Percentiles rank a stretch among this genome's conserved stretches.
These are phyloP conservation scores for Benincasa hispida DNA, from an alignment of 306 rosid genomes.

Conservation along the genomic window DNA sequence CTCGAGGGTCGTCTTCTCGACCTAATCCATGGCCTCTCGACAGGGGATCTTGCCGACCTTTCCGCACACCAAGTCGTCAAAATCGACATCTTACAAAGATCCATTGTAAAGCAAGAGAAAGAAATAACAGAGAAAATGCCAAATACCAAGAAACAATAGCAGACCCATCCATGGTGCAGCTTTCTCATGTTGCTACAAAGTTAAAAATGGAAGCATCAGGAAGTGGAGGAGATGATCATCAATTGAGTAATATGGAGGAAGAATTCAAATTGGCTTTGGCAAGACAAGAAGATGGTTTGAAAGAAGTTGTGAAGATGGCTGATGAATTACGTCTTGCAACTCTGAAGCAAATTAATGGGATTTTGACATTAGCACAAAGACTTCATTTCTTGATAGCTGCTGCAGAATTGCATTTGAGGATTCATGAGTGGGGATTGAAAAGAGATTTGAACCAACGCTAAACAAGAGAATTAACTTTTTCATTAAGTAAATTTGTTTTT, in stretches of 20 bases:
- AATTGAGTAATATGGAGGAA: background rate
- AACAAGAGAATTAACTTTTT: background rate
- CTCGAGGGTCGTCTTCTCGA: constrained; percentile 22
- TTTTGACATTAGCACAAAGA: constrained; percentile 29
- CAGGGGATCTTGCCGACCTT: constrained; percentile 35
- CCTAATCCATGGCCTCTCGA: constrained; percentile 16
- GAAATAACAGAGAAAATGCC: constrained; percentile 38
- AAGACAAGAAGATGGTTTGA: constrained; percentile 26
- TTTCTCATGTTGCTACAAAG: constrained; percentile 22
- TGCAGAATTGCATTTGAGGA: constrained; percentile 43
- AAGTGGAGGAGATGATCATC: background rate
- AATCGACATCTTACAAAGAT: constrained; percentile 34
- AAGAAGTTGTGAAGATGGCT: constrained; percentile 31
- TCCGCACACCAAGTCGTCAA: constrained; percentile 24
- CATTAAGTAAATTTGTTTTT: too few species aligned
- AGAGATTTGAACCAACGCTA: constrained; percentile 12
- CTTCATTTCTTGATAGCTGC: constrained; percentile 53
- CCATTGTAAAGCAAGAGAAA: constrained; percentile 36
- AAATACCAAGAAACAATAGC: constrained; percentile 39
- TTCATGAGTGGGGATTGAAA: constrained; percentile 55
- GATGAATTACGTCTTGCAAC: constrained; percentile 40
- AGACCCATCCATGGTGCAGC: constrained; percentile 30
- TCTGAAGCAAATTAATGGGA: constrained; percentile 14
- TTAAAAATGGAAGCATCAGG: background rate
- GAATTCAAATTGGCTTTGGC: constrained; percentile 20